Conservation (phyloP, 139 green algal species). For the Chlorella sp. region DNA sequence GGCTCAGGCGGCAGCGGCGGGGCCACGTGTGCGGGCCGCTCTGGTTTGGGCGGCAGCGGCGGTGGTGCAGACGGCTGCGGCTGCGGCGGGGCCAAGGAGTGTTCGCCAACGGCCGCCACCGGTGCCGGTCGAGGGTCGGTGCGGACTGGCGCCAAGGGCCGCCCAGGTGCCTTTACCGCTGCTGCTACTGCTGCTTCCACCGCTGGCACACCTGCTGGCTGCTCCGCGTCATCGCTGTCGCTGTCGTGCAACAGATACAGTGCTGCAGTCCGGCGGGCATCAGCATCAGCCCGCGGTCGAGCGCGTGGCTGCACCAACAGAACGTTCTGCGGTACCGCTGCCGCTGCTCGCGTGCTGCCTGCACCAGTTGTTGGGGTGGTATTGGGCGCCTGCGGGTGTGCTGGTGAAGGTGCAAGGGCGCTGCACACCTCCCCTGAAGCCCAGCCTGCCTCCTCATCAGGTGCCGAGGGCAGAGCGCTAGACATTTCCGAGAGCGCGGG, state of each 20-base stretch:
- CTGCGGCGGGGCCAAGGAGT: neutral
- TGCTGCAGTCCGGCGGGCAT: neutral
- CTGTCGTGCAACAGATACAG: conserved; percentile 2
- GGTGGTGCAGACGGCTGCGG: neutral
- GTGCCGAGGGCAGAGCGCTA: neutral
- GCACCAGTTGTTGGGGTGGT: neutral
- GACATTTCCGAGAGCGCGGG: neutral
- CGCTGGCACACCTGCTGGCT: too few relatives aligned
- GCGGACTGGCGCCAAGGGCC: neutral
- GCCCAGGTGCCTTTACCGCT: too few relatives aligned
- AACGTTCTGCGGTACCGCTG: neutral
- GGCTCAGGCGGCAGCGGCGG: neutral
- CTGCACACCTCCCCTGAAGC: neutral
- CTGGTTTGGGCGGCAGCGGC: neutral
- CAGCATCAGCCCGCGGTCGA: neutral
- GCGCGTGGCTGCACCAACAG: neutral
- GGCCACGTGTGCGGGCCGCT: neutral
- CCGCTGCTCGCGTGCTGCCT: neutral
- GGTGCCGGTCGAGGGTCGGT: neutral
- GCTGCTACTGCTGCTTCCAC: neutral
- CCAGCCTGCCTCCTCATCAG: neutral
- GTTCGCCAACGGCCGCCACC: neutral
- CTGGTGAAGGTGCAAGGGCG: neutral
- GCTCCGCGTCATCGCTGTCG: conserved; percentile 2
- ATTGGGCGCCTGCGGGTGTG: neutral